Base-by-base conservation (phyloP, 345 rosid genomes). In the Lepidium africanum region DNA sequence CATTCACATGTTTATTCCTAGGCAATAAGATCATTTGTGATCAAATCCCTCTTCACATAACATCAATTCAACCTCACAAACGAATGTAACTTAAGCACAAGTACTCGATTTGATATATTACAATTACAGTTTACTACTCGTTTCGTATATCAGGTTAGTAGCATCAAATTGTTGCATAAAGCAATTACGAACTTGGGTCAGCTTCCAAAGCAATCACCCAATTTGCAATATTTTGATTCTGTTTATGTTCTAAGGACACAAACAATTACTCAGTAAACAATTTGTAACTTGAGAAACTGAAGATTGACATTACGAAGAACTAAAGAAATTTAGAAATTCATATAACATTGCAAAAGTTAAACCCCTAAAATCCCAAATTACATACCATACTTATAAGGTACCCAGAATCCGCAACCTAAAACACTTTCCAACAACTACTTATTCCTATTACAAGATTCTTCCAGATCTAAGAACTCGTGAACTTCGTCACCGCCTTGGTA, bases 401-500 rank as follows among this genome's bases (percentile, higher is more conserved):
- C 5, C 35, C 45, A 30, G 16, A 54, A 12, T 41, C 25, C 39
- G 30, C 23, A 39, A 14, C 11, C 37, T 35, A 51, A 1, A 37
- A 3, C 21, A 45, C 56, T 45, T 17, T 38, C 16, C 33, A 2
- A 38, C 35, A 16, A 47, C 7, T 54, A 47, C 51, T 3, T 5
- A 6, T 1, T 33, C 5, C 27, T 50, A 64, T 10, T 13, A 13
- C 45, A 56, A 9, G 9, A 49, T 2, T 5, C 0, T 5, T 15
- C 17, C 13, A 46, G 14, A 57, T 58, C 78, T 74, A 67, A 60
- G 73, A 42, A 27, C 78, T 74, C 0, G 78, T 74, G 36, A 74
- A 74, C 58, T 74, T 74, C 0, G 78, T 74, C 14, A 74, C 68
- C 1, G 73, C 78, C 74, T 74, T 67, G 9, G 78, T 74, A 0